phyloP scores from a whole-genome alignment of 2,329 filamentous ascomycete species.

The Cladophialophora bantiana region DNA sequence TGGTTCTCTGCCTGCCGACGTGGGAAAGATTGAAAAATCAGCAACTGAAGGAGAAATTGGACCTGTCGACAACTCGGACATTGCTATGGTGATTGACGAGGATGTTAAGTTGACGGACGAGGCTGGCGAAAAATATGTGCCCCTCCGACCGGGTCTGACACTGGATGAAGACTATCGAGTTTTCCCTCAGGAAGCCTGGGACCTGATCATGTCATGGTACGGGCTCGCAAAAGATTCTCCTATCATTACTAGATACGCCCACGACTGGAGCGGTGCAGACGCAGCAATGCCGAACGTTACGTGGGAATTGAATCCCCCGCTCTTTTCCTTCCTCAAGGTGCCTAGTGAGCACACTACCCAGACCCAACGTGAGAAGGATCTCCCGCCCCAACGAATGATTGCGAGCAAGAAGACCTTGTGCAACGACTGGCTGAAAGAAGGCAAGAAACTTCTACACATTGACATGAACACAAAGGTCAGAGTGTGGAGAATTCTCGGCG shows the following conservation, averaged over 20 bases:
- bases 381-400: slow-evolving; percentile 69
- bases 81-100: slow-evolving; percentile 67
- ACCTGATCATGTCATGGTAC: slow-evolving; percentile 81
- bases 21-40: slow-evolving; percentile 61
- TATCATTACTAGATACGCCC: slow-evolving; percentile 76
- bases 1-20: slow-evolving; percentile 63
- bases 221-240: slow-evolving; percentile 73
- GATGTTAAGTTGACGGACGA: slow-evolving; percentile 53
- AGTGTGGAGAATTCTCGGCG: slow-evolving; percentile 69
- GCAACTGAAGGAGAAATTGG: slow-evolving; percentile 71
- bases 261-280: slow-evolving; percentile 71
- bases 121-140: slow-evolving; percentile 66
- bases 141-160: slow-evolving; percentile 71
- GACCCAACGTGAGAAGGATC: slow-evolving; percentile 66
- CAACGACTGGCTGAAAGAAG: slow-evolving; percentile 75
- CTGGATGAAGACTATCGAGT: slow-evolving; percentile 76
- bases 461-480: slow-evolving; percentile 75
- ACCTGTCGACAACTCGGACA: slow-evolving; percentile 84
- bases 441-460: slow-evolving; percentile 73
- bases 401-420: slow-evolving; percentile 74
- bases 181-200: slow-evolving; percentile 81
- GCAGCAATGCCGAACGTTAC: slow-evolving; percentile 69
- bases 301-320: slow-evolving; percentile 83
- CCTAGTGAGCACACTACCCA: slow-evolving; percentile 67
- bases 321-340: slow-evolving; percentile 84